These are phyloP conservation scores for Lenzites betulinus DNA, from an alignment of 768 basidiomycete species.

Conservation along the genomic window DNA sequence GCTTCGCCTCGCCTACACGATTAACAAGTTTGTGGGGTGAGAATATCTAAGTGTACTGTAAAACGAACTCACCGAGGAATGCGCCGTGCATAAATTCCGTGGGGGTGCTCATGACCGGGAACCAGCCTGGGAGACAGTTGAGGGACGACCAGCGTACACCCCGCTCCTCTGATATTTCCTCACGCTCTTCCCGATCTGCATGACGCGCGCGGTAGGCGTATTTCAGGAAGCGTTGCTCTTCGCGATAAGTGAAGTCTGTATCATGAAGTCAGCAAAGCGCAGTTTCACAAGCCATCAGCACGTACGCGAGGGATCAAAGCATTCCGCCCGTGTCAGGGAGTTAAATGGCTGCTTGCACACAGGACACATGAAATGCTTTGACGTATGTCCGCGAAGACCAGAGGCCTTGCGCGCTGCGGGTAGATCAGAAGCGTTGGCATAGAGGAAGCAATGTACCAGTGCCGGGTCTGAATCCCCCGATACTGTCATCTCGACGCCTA, in stretches of 20 bases:
- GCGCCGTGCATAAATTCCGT: slow-evolving; percentile 4
- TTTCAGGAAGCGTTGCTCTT: neutral
- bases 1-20: slow-evolving; percentile 2
- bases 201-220: neutral
- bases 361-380: neutral
- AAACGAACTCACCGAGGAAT: neutral
- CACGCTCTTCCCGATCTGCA: neutral
- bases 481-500: too few relatives aligned
- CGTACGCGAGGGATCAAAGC: neutral
- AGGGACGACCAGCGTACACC: neutral
- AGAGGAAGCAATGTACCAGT: too few relatives aligned
- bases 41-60: neutral
- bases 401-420: too few relatives aligned
- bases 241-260: neutral
- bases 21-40: neutral
- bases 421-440: too few relatives aligned
- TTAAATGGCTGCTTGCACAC: neutral
- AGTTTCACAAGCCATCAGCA: too few relatives aligned
- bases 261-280: too few relatives aligned
- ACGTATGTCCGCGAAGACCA: neutral
- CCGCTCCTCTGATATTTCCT: neutral
- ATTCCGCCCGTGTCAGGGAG: neutral
- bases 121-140: neutral
- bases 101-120: neutral
- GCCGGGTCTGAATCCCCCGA: too few relatives aligned